Percentiles rank a stretch among this genome's conserved stretches.
Evolutionary conservation across 139 green algal species (phyloP).

Genomic region (Chlamydomonas sp.): DNA sequence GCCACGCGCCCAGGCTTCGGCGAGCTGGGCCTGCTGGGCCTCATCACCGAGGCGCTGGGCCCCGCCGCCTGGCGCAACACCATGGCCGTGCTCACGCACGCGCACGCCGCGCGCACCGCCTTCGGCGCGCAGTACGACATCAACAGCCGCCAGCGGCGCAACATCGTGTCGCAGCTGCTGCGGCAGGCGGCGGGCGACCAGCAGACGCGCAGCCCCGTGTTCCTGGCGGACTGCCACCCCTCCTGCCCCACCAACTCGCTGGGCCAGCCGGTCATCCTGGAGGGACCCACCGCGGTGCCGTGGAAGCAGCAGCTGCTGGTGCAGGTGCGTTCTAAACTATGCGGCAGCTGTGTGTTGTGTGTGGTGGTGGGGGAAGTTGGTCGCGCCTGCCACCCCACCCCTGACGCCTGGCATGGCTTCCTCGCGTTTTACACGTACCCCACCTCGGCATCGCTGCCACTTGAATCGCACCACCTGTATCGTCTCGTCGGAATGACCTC

Average conservation of each 20-base stretch:
- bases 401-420: too few species aligned
- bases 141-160: conserved; percentile 53
- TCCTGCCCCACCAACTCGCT: conserved; percentile 55
- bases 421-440: too few species aligned
- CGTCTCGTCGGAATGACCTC: too few species aligned
- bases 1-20: conserved; percentile 52
- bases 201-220: conserved; percentile 62
- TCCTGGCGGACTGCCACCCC: conserved; percentile 64
- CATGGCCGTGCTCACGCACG: conserved; percentile 68
- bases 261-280: conserved; percentile 56
- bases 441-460: too few species aligned
- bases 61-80: conserved; percentile 62
- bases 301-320: conserved; percentile 62
- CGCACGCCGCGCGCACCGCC: conserved; percentile 47
- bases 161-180: conserved; percentile 58
- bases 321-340: conserved; percentile 17
- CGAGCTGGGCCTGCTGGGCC: conserved; percentile 62
- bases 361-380: too few species aligned
- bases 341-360: neutral
- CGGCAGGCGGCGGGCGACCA: conserved; percentile 35
- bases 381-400: too few species aligned
- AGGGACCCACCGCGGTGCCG: conserved; percentile 45
- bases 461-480: too few species aligned
- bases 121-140: conserved; percentile 50
- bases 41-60: conserved; percentile 56